These are phyloP conservation scores for Aspergillus funiculosus DNA, from an alignment of 495 filamentous ascomycete genomes.

Conservation along the genomic window DNA sequence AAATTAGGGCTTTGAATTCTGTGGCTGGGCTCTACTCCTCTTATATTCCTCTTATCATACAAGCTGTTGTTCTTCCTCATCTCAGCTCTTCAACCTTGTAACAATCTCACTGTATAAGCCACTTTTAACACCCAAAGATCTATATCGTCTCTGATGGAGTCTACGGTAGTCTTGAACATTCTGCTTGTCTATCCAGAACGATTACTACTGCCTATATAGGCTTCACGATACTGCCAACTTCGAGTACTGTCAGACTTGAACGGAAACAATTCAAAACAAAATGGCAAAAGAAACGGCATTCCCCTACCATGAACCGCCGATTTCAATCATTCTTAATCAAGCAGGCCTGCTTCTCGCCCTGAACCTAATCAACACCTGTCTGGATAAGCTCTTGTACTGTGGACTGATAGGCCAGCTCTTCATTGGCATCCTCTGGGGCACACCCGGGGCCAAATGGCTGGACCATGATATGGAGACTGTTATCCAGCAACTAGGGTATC, in stretches of 20 bases:
- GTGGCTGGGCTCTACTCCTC: no score
- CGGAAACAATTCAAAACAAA: no score
- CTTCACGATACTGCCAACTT: not conserved
- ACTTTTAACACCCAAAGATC: no score
- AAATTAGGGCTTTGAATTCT: no score
- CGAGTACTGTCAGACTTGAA: not conserved
- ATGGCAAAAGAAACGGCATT: constrained; percentile 30
- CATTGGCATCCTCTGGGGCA: constrained; percentile 64
- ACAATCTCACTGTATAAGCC: no score
- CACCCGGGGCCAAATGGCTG: constrained; percentile 54
- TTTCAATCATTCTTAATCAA: constrained; percentile 53
- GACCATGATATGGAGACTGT: constrained; percentile 42
- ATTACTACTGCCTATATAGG: constrained; percentile 7
- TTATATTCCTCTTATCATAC: no score
- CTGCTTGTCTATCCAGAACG: not conserved
- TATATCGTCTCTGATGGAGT: constrained; percentile 14
- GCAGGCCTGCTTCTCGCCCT: constrained; percentile 62
- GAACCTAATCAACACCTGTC: constrained; percentile 50
- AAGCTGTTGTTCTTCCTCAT: no score
- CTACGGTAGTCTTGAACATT: not conserved
- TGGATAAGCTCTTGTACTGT: constrained; percentile 62
- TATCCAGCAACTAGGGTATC: constrained; percentile 66
- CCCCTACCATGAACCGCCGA: constrained; percentile 56
- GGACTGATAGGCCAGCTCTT: constrained; percentile 71
- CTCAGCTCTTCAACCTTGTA: no score